Percentiles rank a stretch among this genome's conserved stretches.
Evolutionary conservation across 2,329 filamentous ascomycete genomes (phyloP).

Genomic region (Aureobasidium vineae): DNA sequence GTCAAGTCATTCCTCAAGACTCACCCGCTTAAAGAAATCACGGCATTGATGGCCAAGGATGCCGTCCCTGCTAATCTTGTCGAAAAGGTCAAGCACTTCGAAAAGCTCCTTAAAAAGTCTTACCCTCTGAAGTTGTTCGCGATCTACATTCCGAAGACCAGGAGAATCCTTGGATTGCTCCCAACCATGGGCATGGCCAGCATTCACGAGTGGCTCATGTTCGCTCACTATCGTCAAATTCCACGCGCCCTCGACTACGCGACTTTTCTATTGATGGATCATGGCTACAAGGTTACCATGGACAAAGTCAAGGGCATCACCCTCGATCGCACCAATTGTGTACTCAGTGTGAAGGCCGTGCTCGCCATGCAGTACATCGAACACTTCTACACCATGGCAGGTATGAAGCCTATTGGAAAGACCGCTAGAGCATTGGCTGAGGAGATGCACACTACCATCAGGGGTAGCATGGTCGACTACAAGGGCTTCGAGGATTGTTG

Average conservation of each 20-base stretch:
- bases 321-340: not conserved
- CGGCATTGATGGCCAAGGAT: not conserved
- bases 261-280: not conserved
- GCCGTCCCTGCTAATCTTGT: not conserved
- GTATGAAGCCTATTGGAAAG: not conserved
- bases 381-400: not conserved
- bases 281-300: not conserved
- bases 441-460: not conserved
- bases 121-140: not conserved
- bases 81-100: not conserved
- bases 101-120: not conserved
- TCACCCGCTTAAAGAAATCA: not conserved
- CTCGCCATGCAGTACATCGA: conserved; percentile 1
- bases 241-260: not conserved
- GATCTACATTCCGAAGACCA: not conserved
- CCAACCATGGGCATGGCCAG: not conserved
- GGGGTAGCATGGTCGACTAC: not conserved
- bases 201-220: not conserved
- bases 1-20: not conserved
- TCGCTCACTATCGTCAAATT: not conserved
- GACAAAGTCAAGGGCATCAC: not conserved
- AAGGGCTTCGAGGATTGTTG: not conserved
- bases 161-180: not conserved
- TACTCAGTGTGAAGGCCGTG: not conserved
- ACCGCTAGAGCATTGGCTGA: not conserved